Conservation (phyloP, 148 eudicot genomes). For the Persicaria maculosa region DNA sequence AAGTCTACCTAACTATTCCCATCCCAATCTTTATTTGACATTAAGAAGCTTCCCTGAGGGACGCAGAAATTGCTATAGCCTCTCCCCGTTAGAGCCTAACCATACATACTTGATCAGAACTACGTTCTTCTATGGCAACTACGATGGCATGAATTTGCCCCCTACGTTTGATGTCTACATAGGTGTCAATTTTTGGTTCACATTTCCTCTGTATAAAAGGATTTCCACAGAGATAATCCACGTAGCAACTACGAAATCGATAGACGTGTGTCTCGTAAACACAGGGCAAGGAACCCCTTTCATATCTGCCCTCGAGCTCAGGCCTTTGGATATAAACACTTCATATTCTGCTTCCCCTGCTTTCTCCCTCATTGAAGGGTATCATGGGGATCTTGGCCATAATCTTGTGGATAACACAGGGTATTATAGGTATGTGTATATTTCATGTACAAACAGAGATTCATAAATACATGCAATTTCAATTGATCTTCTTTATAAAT, state of each 20-base stretch:
- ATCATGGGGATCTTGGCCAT: no score
- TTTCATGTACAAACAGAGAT: no score
- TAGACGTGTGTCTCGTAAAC: neutral
- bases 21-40: neutral
- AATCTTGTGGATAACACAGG: no score
- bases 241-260: neutral
- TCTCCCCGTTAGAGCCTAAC: neutral
- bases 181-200: neutral
- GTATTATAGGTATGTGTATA: no score
- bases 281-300: conserved; percentile 1
- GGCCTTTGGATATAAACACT: neutral
- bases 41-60: conserved; percentile 3
- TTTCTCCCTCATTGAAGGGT: neutral
- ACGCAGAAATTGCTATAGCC: neutral
- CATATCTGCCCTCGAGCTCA: neutral
- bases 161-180: neutral
- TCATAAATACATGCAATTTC: no score
- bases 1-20: no score
- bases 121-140: conserved; percentile 3
- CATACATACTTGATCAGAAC: neutral
- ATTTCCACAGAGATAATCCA: neutral
- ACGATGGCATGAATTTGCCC: neutral
- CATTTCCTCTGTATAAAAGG: no score
- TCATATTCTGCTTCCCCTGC: neutral
- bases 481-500: neutral